Evolutionary conservation across 208 protist species (phyloP).

Genomic region (Leishmania martiniquensis): DNA sequence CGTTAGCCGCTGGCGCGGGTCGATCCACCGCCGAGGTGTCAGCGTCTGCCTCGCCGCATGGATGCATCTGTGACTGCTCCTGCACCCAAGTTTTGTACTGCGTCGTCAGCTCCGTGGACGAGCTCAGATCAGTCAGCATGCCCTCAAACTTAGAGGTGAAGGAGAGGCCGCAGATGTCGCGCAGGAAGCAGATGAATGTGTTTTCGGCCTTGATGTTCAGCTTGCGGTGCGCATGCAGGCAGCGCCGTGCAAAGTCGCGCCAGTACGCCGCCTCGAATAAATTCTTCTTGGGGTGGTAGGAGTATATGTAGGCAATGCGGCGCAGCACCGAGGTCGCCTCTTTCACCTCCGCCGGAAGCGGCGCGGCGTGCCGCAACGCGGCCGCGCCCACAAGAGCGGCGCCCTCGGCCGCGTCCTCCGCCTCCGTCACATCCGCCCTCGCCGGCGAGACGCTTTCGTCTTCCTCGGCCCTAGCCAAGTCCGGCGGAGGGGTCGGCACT

Average conservation of each 20-base stretch:
- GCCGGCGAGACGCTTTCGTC: background rate
- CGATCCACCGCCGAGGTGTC: slow-evolving; percentile 2
- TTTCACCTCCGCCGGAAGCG: slow-evolving; percentile 22
- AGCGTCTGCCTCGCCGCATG: background rate
- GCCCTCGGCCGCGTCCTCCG: background rate
- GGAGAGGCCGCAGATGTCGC: slow-evolving; percentile 91
- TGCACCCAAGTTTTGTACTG: slow-evolving; percentile 47
- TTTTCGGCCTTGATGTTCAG: slow-evolving; percentile 88
- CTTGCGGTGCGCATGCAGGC: slow-evolving; percentile 85
- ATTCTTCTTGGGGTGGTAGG: slow-evolving; percentile 93
- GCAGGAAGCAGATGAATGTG: slow-evolving; percentile 92
- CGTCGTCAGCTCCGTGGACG: slow-evolving; percentile 41
- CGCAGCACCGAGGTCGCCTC: slow-evolving; percentile 38
- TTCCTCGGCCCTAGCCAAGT: background rate
- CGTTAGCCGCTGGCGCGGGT: slow-evolving; percentile 19
- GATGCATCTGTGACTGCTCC: slow-evolving; percentile 4
- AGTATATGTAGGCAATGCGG: slow-evolving; percentile 79
- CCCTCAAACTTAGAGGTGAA: slow-evolving; percentile 97
- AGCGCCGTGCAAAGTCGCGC: slow-evolving; percentile 93
- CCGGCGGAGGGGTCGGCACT: background rate
- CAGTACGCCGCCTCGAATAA: slow-evolving; percentile 97
- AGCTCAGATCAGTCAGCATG: slow-evolving; percentile 86
- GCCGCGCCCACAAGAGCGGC: slow-evolving; percentile 8
- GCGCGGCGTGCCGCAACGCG: slow-evolving; percentile 22
- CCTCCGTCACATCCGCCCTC: background rate